phyloP scores from a whole-genome alignment of 1,284 basidiomycete species.

The Vanrija pseudolonga region DNA sequence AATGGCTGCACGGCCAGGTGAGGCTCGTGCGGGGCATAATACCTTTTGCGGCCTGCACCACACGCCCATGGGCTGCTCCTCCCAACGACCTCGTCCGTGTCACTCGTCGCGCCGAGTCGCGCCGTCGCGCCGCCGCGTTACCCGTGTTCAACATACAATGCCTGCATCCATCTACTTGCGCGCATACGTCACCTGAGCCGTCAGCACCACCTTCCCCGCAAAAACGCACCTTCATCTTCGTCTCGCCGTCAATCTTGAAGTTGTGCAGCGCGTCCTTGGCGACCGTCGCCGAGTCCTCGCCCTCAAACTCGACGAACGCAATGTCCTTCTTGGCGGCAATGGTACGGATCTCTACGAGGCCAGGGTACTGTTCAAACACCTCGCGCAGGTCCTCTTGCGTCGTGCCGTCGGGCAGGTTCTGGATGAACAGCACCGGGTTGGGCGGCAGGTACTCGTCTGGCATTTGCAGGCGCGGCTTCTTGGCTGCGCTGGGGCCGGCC shows the following conservation, averaged over 20 bases:
- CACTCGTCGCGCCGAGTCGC: too few relatives aligned
- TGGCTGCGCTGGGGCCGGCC: slow-evolving; percentile 16
- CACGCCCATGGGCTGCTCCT: too few relatives aligned
- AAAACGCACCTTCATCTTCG: slow-evolving; percentile 80
- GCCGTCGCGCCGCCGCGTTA: too few relatives aligned
- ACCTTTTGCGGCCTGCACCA: too few relatives aligned
- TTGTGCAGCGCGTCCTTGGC: slow-evolving; percentile 95
- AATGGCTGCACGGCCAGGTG: too few relatives aligned
- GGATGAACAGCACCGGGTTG: slow-evolving; percentile 97
- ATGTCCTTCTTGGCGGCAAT: slow-evolving; percentile 94
- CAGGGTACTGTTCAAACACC: slow-evolving; percentile 88
- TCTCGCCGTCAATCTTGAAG: slow-evolving; percentile 90
- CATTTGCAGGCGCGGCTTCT: slow-evolving; percentile 74
- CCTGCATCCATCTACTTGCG: slow-evolving; percentile 23
- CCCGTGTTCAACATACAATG: not conserved
- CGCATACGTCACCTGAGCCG: slow-evolving; percentile 35
- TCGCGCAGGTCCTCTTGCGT: slow-evolving; percentile 84
- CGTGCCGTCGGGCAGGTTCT: slow-evolving; percentile 83
- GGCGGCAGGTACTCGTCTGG: slow-evolving; percentile 99
- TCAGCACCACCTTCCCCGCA: not conserved
- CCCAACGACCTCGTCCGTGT: too few relatives aligned
- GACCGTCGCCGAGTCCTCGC: slow-evolving; percentile 80
- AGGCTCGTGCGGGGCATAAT: too few relatives aligned
- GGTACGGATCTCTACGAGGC: slow-evolving; percentile 89
- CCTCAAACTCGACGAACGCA: slow-evolving; percentile 90